Percentiles rank a stretch among this genome's conserved stretches.
phyloP scores from a whole-genome alignment of 2,329 filamentous ascomycete species.

The Aspergillus spinulosporus region DNA sequence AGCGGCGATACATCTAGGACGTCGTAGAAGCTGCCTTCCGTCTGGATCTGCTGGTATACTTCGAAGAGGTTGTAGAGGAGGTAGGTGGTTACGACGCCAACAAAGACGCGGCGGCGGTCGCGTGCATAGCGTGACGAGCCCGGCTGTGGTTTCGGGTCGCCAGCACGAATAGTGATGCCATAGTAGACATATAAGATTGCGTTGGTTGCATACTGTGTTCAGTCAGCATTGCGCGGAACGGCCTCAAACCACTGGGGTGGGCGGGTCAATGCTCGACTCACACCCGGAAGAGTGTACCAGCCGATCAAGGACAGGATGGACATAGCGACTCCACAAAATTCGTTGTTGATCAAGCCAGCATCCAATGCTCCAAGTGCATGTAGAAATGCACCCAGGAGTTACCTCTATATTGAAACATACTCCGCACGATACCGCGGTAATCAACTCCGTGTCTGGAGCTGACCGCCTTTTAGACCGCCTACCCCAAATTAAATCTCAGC shows the following conservation, averaged over 20 bases:
- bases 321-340: conserved; percentile 25
- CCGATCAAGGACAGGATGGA: conserved; percentile 57
- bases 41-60: conserved; percentile 76
- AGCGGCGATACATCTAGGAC: conserved; percentile 69
- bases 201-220: conserved; percentile 68
- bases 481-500: conserved; percentile 4
- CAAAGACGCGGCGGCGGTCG: conserved; percentile 80
- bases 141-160: conserved; percentile 72
- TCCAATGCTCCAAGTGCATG: not conserved
- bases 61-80: conserved; percentile 92
- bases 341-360: not conserved
- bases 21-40: conserved; percentile 73
- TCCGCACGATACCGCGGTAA: not conserved
- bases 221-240: conserved; percentile 11
- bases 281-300: conserved; percentile 64
- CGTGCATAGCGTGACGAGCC: conserved; percentile 67
- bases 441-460: not conserved
- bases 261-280: conserved; percentile 37
- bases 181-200: conserved; percentile 83
- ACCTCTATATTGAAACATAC: not conserved
- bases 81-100: conserved; percentile 78
- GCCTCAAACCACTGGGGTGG: not conserved
- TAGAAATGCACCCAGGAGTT: not conserved
- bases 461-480: conserved; percentile 23
- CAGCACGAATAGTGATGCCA: conserved; percentile 82